A percentile compares a stretch with the other conserved stretches of the same genome.
Evolutionary conservation across 2,329 filamentous ascomycete genomes (phyloP).

Genomic region (Pezicula rhizophila): DNA sequence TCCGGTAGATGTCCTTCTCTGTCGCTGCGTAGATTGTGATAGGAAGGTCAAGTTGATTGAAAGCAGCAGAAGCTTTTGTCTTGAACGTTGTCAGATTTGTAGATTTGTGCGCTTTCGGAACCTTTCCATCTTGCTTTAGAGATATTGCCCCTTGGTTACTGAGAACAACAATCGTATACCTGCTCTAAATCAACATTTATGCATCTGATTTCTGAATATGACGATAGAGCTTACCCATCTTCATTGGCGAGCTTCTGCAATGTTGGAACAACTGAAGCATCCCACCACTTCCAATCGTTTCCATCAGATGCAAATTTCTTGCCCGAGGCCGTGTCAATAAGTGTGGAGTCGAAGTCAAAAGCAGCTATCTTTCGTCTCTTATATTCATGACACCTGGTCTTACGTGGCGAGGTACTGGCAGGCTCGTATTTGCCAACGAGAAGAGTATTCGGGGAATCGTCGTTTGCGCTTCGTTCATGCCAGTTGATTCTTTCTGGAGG

Average conservation of each 20-base stretch:
- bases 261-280: slow-evolving; percentile 59
- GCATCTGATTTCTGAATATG: not conserved
- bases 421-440: slow-evolving; percentile 68
- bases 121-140: slow-evolving; percentile 67
- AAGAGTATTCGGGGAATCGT: slow-evolving; percentile 49
- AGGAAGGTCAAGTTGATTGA: slow-evolving; percentile 69
- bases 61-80: slow-evolving; percentile 63
- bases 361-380: slow-evolving; percentile 59
- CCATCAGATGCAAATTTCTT: slow-evolving; percentile 68
- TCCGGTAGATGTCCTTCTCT: slow-evolving; percentile 72
- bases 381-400: slow-evolving; percentile 8
- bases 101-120: slow-evolving; percentile 52
- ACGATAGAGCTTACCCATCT: slow-evolving; percentile 49
- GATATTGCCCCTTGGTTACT: slow-evolving; percentile 86
- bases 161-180: slow-evolving; percentile 71
- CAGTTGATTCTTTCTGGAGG: slow-evolving; percentile 70
- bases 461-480: slow-evolving; percentile 53
- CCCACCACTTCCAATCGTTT: slow-evolving; percentile 94
- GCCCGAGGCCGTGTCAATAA: slow-evolving; percentile 75
- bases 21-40: slow-evolving; percentile 83
- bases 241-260: slow-evolving; percentile 60
- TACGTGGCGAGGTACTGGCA: slow-evolving; percentile 24
- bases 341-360: slow-evolving; percentile 79
- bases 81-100: slow-evolving; percentile 77
- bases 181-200: slow-evolving; percentile 25